Percentiles rank a stretch among this genome's conserved stretches.
Conservation (phyloP, 2,329 filamentous ascomycete genomes). For the Ascochyta rabiei region DNA sequence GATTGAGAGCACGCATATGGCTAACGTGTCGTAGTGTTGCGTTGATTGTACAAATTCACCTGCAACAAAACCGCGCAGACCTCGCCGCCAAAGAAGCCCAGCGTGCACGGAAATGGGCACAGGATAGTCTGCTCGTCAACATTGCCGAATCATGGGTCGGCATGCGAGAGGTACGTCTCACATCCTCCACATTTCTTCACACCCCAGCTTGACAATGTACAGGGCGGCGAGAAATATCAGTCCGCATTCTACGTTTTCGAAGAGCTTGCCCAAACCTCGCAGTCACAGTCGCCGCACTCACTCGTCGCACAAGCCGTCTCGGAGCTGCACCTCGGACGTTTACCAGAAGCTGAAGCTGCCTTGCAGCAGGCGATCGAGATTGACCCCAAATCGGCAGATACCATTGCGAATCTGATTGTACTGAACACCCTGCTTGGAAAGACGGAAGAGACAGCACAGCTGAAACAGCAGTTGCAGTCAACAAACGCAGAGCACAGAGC, state of each 20-base stretch:
- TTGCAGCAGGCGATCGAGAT: slow-evolving; percentile 79
- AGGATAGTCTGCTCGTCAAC: slow-evolving; percentile 92
- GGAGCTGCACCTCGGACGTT: slow-evolving; percentile 86
- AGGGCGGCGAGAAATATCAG: slow-evolving; percentile 96
- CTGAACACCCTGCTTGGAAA: slow-evolving; percentile 79
- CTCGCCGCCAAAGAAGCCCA: slow-evolving; percentile 88
- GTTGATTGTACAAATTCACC: slow-evolving; percentile 88
- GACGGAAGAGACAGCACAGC: slow-evolving; percentile 61
- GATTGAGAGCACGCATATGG: not conserved
- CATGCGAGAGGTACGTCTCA: slow-evolving; percentile 72
- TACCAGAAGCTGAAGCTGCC: slow-evolving; percentile 87
- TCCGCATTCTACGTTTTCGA: slow-evolving; percentile 97
- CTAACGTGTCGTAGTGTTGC: slow-evolving; percentile 66
- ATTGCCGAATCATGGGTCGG: slow-evolving; percentile 95
- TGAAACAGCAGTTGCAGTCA: slow-evolving; percentile 59
- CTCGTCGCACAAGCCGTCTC: slow-evolving; percentile 88
- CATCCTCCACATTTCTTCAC: not conserved
- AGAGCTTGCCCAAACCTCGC: slow-evolving; percentile 86
- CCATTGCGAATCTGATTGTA: slow-evolving; percentile 83
- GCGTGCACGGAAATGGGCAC: slow-evolving; percentile 88
- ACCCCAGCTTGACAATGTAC: slow-evolving; percentile 29
- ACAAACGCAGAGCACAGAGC: slow-evolving; percentile 71
- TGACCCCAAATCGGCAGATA: slow-evolving; percentile 72
- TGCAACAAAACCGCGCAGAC: slow-evolving; percentile 89
- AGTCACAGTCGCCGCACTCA: slow-evolving; percentile 75